Base-by-base conservation (phyloP, 331 rosid genomes). In the Pyracantha coccinea region DNA sequence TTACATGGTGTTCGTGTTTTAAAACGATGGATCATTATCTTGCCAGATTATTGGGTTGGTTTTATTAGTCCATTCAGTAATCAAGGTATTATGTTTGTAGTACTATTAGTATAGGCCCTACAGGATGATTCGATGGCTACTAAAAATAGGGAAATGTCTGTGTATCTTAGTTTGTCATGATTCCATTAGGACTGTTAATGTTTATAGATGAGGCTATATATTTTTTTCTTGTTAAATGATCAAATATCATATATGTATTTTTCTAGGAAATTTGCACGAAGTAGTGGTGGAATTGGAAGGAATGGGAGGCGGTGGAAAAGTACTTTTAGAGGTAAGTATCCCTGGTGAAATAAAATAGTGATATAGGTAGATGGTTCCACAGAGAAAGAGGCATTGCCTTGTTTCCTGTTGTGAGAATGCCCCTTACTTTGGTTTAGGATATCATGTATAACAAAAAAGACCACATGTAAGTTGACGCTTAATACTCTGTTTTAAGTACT, bases 231-330 rank as follows among this genome's bases (percentile, higher is more conserved):
- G 20, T 8, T 3, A 58, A 60, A 32, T 31, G 66, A 61, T 75
- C 31, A 54, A 74, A 45, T 76, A 66, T 74, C 70, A 72, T 65
- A 63, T 19, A 19, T 83, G 68, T 66, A n/a, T 74, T 84, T 67
- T 85, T 80, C 77, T 76, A 94, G 98, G 98, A 79, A 85, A 90
- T 59, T 60, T 47, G 47, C 92, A 94, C 83, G 96, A 94, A 68
- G 74, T 91, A 80, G 27, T 78, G 72, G 97, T 94, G 80, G 97
- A 91, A 77, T 80, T 94, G 88, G 97, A 91, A 85, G 98, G 98
- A 73, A 91, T 94, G 94, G 98, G 98, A 67, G 93, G 96, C 70
- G 98, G 98, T 63, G 98, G 97, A 81, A 87, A 91, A 79, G 76
- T 94, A 74, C 91, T 81, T 74, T 68, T 94, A 54, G 98, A 94